A percentile compares a stretch with the other conserved stretches of the same genome.
These are phyloP conservation scores for Pseudogymnoascus pannorum DNA, from an alignment of 2,329 filamentous ascomycete genomes.

Conservation along the genomic window DNA sequence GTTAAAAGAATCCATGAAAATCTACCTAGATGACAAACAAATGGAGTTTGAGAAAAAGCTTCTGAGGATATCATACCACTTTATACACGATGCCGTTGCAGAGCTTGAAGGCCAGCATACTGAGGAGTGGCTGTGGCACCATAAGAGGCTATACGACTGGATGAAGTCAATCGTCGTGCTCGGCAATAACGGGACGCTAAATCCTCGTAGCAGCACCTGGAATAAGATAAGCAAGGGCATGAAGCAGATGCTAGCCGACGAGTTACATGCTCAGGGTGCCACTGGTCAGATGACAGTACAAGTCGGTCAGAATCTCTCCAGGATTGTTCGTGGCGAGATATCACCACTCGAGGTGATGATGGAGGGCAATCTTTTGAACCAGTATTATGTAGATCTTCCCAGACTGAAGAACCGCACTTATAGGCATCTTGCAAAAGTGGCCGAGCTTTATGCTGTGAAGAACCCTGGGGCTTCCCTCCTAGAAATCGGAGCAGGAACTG, in stretches of 20 bases:
- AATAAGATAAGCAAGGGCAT: too few species aligned
- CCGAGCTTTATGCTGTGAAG: slow-evolving; percentile 21
- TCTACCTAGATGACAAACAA: too few species aligned
- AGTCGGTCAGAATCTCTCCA: background rate
- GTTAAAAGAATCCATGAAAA: too few species aligned
- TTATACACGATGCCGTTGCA: too few species aligned
- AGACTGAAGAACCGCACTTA: background rate
- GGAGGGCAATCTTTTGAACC: background rate
- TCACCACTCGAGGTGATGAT: background rate
- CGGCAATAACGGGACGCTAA: too few species aligned
- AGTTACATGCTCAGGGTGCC: background rate
- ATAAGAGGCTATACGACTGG: too few species aligned
- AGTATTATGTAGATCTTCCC: background rate
- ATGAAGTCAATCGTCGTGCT: too few species aligned
- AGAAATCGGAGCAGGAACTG: slow-evolving; percentile 38
- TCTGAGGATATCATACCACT: too few species aligned
- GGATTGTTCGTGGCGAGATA: background rate
- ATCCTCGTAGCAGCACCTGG: too few species aligned
- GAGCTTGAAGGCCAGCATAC: too few species aligned
- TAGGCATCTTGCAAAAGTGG: background rate
- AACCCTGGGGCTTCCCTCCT: slow-evolving; percentile 30
- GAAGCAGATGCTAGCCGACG: background rate
- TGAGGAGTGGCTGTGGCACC: too few species aligned
- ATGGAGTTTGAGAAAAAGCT: too few species aligned
- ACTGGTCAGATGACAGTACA: background rate